phyloP scores from a whole-genome alignment of 2,329 filamentous ascomycete species.

The Harringtonia aguacate region DNA sequence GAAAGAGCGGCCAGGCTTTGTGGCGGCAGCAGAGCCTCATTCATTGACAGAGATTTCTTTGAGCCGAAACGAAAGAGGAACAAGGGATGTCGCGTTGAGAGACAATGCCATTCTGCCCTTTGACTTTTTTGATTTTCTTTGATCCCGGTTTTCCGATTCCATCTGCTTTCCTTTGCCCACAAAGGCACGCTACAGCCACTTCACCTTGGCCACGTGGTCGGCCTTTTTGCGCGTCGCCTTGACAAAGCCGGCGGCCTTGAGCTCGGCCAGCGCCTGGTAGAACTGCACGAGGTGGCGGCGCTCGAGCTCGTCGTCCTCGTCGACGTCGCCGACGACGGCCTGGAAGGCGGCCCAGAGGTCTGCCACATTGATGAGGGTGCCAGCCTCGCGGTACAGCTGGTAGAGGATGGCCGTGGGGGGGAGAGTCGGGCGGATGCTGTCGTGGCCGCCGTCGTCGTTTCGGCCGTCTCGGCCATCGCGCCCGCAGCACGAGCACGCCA shows the following conservation, averaged over 20 bases:
- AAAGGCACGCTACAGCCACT: constrained; percentile 46
- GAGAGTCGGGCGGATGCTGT: constrained; percentile 46
- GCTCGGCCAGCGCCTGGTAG: constrained; percentile 74
- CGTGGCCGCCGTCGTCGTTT: constrained; percentile 19
- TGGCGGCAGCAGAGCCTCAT: neutral
- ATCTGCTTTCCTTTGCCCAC: too few relatives aligned
- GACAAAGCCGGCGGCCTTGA: constrained; percentile 77
- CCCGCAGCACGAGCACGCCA: constrained; percentile 63
- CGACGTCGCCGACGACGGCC: constrained; percentile 40
- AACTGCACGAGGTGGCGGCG: constrained; percentile 61
- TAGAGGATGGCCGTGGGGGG: constrained; percentile 67
- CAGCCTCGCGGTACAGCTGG: constrained; percentile 68
- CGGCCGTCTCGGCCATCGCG: neutral
- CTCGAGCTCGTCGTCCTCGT: constrained; percentile 36
- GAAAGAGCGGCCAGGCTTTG: neutral
- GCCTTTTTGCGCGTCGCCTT: constrained; percentile 85
- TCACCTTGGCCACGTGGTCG: constrained; percentile 86
- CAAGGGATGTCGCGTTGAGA: neutral
- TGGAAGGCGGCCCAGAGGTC: constrained; percentile 73
- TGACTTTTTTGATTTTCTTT: too few relatives aligned
- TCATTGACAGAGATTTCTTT: too few relatives aligned
- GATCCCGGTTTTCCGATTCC: too few relatives aligned
- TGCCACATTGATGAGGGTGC: constrained; percentile 64
- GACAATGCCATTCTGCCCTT: too few relatives aligned
- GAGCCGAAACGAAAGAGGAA: neutral